phyloP scores from a whole-genome alignment of 805 yeast genomes.

The Scheffersomyces ergatensis region DNA sequence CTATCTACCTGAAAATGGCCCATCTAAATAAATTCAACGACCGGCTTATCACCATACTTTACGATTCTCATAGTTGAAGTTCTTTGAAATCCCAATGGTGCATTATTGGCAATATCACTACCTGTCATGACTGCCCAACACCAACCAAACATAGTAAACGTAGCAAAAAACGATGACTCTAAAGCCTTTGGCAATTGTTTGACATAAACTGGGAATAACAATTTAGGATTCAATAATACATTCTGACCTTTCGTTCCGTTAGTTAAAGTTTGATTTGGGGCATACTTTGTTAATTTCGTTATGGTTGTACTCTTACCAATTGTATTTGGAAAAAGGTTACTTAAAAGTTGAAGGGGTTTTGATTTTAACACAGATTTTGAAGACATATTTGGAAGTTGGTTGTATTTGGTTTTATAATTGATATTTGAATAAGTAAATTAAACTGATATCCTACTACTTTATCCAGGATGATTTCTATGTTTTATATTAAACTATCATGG shows the following conservation, averaged over 20 bases:
- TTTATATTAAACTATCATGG: too few relatives aligned
- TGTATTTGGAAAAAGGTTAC: neutral
- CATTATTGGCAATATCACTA: conserved; percentile 1
- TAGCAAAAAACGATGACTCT: conserved; percentile 1
- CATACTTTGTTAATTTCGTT: neutral
- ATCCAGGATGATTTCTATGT: too few relatives aligned
- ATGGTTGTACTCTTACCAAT: too few relatives aligned
- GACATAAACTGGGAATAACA: neutral
- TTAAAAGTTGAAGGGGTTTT: neutral
- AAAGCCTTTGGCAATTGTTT: neutral
- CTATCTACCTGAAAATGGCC: too few relatives aligned
- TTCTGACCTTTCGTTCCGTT: neutral
- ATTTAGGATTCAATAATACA: neutral
- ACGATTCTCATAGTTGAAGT: conserved; percentile 8
- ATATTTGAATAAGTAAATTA: too few relatives aligned
- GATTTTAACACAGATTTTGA: neutral
- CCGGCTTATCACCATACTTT: conserved; percentile 4
- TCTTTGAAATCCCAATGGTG: conserved; percentile 1
- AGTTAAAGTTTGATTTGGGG: neutral
- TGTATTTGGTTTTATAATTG: too few relatives aligned
- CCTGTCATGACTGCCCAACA: conserved; percentile 3
- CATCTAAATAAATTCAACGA: conserved; percentile 2
- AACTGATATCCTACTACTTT: too few relatives aligned
- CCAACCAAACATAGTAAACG: conserved; percentile 3
- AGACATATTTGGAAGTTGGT: neutral